Conservation (phyloP, 1,284 basidiomycete species). For the Uromyces viciae-fabae region DNA sequence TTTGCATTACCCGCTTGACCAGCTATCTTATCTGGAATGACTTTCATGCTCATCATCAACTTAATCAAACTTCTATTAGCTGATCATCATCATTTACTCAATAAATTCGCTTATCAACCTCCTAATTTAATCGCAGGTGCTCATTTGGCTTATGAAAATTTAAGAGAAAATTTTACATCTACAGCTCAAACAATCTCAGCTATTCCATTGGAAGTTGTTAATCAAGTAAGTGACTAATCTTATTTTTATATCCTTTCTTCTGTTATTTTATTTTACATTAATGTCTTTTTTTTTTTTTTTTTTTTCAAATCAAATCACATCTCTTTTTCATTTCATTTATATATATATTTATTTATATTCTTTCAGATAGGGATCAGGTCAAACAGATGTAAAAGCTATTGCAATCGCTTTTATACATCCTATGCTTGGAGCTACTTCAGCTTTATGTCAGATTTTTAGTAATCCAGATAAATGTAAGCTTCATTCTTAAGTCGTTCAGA, state of each 20-base stretch:
- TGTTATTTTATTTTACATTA: background rate
- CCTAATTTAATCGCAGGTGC: constrained; percentile 76
- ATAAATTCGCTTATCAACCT: constrained; percentile 87
- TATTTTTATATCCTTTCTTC: too few species aligned
- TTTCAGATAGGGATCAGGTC: constrained; percentile 75
- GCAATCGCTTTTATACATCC: constrained; percentile 93
- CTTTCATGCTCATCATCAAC: too few species aligned
- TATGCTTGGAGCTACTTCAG: constrained; percentile 93
- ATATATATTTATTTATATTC: too few species aligned
- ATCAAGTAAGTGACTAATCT: constrained; percentile 74
- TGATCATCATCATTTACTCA: constrained; percentile 63
- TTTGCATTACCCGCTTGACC: constrained; percentile 68
- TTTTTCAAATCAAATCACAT: constrained; percentile 27
- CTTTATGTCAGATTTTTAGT: constrained; percentile 92
- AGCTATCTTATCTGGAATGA: constrained; percentile 98
- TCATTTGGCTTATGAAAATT: constrained; percentile 79
- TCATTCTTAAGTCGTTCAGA: too few species aligned
- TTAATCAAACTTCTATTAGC: too few species aligned
- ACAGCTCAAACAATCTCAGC: constrained; percentile 97
- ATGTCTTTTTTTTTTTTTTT: background rate
- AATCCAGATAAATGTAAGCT: too few species aligned
- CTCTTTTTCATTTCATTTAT: background rate
- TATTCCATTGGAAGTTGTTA: constrained; percentile 97
- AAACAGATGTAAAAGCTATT: constrained; percentile 87
- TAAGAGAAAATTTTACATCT: constrained; percentile 77